Evolutionary conservation across 148 eudicot genomes (phyloP).

Genomic region (Rhododendron ovatum): DNA sequence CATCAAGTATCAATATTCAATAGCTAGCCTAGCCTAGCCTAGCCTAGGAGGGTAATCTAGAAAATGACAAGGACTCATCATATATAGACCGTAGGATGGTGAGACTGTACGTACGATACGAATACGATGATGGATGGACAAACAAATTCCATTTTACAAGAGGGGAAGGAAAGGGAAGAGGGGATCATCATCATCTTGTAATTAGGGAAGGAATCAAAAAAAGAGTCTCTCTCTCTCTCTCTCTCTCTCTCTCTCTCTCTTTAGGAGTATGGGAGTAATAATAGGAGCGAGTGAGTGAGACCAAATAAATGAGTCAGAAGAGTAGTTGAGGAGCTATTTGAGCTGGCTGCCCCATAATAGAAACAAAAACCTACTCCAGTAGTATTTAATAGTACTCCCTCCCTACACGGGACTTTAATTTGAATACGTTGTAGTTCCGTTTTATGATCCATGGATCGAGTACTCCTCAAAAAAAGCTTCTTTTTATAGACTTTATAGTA

Average conservation of each 20-base stretch:
- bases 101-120: neutral
- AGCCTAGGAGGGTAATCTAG: neutral
- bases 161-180: neutral
- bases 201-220: neutral
- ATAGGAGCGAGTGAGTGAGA: too few species aligned
- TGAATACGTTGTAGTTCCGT: neutral
- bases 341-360: constrained; percentile 21
- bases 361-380: neutral
- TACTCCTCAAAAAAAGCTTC: neutral
- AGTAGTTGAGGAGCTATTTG: constrained; percentile 19
- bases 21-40: too few species aligned
- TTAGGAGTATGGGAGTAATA: too few species aligned
- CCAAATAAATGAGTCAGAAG: neutral
- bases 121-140: neutral
- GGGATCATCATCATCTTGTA: neutral
- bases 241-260: too few species aligned
- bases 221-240: too few species aligned
- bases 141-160: neutral
- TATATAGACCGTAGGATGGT: constrained; percentile 9
- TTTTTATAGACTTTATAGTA: neutral
- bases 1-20: neutral
- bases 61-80: neutral
- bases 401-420: neutral
- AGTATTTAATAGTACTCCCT: neutral
- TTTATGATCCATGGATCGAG: neutral